Base-by-base conservation (phyloP, 2,329 filamentous ascomycete species). In the Fusarium virguliforme region DNA sequence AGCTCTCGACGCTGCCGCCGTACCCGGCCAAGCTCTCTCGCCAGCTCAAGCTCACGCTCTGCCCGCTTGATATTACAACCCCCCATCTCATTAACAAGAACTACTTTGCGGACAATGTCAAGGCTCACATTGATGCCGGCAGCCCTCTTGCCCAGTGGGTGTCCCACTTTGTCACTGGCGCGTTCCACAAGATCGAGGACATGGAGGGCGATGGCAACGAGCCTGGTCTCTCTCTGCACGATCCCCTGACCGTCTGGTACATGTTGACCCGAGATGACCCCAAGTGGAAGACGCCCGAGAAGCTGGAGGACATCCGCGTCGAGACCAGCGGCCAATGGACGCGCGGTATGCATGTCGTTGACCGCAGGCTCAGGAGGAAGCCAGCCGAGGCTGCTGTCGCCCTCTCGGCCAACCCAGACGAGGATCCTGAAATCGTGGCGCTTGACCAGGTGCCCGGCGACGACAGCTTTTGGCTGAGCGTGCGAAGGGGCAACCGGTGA, bases 271-370 rank as follows among this genome's bases (percentile, higher is more conserved):
- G 82, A 67, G 87, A 85, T 67, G 83, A 90, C 63, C 84, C 88
- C 18, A 81, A 79, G 32, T 92, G 90, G 90, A 86, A 85, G 79
- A 78, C 84, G 15, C 85, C 87, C 1, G 80, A 83, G 13, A 84
- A 86, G 63, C 89, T 85, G 0, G 92, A 97, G 80, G 96, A 99
- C 79, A 91, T 99, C 62, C 88, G 96, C 22, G 85, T 99, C 41
- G 96, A 99, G 83, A 97, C 94, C 0, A 84, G 88, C 3, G 96
- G 95, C 2, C 96, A 98, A 83, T 99, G 96, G 96, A 97, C 95
- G 50, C 87, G 94, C 62, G 95, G 96, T 1, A 95, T 96, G 91
- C 95, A 94, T 77, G 87, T 98, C 34, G 85, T 94, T 41, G 96
- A 99, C 84, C 86, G 90, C 37, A 87, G 96, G 48, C 81, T 83